Evolutionary conservation across 2,329 filamentous ascomycete species (phyloP).

Genomic region (Penicillium sp.): DNA sequence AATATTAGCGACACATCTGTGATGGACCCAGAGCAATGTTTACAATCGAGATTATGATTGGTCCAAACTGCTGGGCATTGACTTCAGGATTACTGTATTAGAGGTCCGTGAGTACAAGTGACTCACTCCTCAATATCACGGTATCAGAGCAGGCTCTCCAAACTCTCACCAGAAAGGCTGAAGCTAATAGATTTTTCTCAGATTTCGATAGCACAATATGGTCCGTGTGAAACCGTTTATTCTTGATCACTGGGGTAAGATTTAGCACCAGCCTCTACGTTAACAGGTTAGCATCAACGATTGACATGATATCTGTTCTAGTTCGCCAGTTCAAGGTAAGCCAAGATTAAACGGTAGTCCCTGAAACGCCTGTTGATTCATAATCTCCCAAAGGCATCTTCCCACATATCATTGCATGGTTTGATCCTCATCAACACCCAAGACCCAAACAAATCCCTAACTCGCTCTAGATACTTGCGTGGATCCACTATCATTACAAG

Average conservation of each 20-base stretch:
- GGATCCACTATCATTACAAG: conserved; percentile 12
- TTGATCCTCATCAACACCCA: neutral
- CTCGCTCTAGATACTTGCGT: conserved; percentile 13
- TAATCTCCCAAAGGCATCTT: neutral
- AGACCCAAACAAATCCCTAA: neutral
- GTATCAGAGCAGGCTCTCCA: neutral
- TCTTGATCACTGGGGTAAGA: conserved; percentile 15
- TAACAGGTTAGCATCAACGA: neutral
- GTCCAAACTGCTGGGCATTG: no score
- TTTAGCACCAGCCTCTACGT: neutral
- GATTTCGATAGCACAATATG: neutral
- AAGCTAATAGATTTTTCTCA: no score
- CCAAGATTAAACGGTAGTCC: neutral
- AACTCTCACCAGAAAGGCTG: no score
- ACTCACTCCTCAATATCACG: neutral
- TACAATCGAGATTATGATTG: no score
- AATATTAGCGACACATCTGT: no score
- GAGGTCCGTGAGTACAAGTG: neutral
- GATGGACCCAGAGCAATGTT: no score
- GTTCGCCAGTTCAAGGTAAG: conserved; percentile 15
- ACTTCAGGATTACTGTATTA: no score
- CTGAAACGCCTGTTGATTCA: neutral
- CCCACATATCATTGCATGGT: conserved; percentile 10
- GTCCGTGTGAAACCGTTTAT: conserved; percentile 14
- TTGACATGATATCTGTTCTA: neutral